These are phyloP conservation scores for Trichoderma parareesei DNA, from an alignment of 495 filamentous ascomycete genomes.

Conservation along the genomic window DNA sequence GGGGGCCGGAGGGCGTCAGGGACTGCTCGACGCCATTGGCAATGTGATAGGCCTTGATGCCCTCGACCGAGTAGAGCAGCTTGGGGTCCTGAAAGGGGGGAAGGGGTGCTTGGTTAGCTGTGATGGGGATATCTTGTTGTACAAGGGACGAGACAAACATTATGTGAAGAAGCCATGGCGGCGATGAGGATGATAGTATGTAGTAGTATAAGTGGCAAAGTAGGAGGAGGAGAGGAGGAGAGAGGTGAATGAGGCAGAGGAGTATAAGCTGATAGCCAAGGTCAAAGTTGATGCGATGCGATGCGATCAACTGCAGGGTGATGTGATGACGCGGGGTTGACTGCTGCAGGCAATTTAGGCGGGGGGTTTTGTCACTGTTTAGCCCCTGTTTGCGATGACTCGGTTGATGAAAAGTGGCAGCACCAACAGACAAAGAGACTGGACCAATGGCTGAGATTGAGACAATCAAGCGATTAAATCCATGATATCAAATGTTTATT, in stretches of 20 bases:
- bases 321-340: slow-evolving; percentile 1
- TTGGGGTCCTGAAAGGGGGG: slow-evolving; percentile 52
- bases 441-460: too few relatives aligned
- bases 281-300: not conserved
- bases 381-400: not conserved
- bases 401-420: not conserved
- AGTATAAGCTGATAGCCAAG: not conserved
- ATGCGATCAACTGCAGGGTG: not conserved
- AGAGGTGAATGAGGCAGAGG: not conserved
- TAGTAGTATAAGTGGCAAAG: not conserved
- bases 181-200: not conserved
- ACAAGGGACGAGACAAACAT: not conserved
- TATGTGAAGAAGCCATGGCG: slow-evolving; percentile 3
- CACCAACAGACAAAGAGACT: not conserved
- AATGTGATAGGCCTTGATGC: slow-evolving; percentile 80
- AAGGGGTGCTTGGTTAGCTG: not conserved
- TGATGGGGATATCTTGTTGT: not conserved
- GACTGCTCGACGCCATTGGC: slow-evolving; percentile 76
- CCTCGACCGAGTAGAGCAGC: slow-evolving; percentile 74
- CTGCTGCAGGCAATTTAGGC: not conserved
- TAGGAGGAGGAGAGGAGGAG: not conserved
- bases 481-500: too few relatives aligned
- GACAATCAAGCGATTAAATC: too few relatives aligned
- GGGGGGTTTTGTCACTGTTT: not conserved
- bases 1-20: slow-evolving; percentile 75